A percentile compares a stretch with the other conserved stretches of the same genome.
Conservation (phyloP, 257 asterid species). For the Jacaranda copaia region DNA sequence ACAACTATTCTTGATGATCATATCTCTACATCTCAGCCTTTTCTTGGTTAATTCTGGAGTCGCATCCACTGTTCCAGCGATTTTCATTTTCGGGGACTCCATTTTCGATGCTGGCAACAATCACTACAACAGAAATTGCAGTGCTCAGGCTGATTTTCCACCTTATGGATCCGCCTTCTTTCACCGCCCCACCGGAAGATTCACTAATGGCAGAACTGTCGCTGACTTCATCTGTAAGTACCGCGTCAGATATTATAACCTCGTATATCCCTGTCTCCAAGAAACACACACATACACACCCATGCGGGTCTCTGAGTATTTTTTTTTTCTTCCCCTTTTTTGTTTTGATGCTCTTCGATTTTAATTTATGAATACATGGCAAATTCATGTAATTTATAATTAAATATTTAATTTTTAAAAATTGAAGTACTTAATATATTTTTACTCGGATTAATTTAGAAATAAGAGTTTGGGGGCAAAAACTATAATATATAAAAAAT, state of each 20-base stretch:
- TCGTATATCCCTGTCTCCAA: neutral
- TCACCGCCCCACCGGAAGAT: constrained; percentile 81
- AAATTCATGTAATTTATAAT: too few relatives aligned
- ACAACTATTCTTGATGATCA: neutral
- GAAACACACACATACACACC: neutral
- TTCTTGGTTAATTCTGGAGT: constrained; percentile 16
- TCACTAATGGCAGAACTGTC: constrained; percentile 81
- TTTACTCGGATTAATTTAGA: too few relatives aligned
- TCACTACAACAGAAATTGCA: constrained; percentile 59
- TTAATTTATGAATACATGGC: neutral
- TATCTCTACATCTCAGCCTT: constrained; percentile 27
- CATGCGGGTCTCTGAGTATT: constrained; percentile 11
- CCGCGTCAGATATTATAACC: neutral
- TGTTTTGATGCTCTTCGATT: neutral
- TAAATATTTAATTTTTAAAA: too few relatives aligned
- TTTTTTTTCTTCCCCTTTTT: neutral
- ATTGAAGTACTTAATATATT: too few relatives aligned
- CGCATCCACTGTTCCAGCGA: constrained; percentile 51
- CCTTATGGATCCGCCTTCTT: constrained; percentile 82
- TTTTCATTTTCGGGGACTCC: constrained; percentile 78
- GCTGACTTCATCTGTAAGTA: constrained; percentile 70
- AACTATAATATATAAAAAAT: too few relatives aligned
- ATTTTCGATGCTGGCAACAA: constrained; percentile 83
- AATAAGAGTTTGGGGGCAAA: too few relatives aligned
- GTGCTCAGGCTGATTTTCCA: constrained; percentile 81